phyloP scores from a whole-genome alignment of 2,329 filamentous ascomycete genomes.

The Davidsoniella neocaledoniae region DNA sequence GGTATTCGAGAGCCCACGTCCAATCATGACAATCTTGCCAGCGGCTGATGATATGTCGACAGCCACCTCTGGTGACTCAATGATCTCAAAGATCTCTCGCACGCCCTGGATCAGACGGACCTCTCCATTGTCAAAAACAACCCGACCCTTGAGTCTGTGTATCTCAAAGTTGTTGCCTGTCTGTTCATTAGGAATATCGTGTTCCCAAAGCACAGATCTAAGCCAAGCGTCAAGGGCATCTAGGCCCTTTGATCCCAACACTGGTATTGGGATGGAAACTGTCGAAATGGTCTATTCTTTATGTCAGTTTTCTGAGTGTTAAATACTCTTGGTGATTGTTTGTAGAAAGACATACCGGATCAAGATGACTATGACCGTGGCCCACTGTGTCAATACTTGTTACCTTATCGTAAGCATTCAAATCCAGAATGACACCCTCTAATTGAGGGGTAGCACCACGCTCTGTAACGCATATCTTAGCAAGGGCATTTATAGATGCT shows the following conservation, averaged over 20 bases:
- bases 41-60: conserved; percentile 16
- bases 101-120: conserved; percentile 79
- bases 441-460: conserved; percentile 66
- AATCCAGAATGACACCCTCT: conserved; percentile 71
- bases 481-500: conserved; percentile 73
- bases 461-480: conserved; percentile 66
- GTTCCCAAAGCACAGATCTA: conserved; percentile 70
- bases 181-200: conserved; percentile 34
- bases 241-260: conserved; percentile 40
- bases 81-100: conserved; percentile 81
- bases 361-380: conserved; percentile 80
- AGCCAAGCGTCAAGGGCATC: conserved; percentile 63
- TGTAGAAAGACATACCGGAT: conserved; percentile 43
- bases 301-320: conserved; percentile 13
- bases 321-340: background rate
- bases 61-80: conserved; percentile 36
- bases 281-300: conserved; percentile 60
- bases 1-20: conserved; percentile 33
- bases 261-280: conserved; percentile 50
- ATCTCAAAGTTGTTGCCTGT: conserved; percentile 47
- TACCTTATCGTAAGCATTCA: conserved; percentile 84
- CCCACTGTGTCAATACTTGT: conserved; percentile 50
- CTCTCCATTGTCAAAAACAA: conserved; percentile 46
- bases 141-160: conserved; percentile 70
- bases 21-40: conserved; percentile 50